phyloP scores from a whole-genome alignment of 169 alveolate genomes.

The Plasmodium gonderi region DNA sequence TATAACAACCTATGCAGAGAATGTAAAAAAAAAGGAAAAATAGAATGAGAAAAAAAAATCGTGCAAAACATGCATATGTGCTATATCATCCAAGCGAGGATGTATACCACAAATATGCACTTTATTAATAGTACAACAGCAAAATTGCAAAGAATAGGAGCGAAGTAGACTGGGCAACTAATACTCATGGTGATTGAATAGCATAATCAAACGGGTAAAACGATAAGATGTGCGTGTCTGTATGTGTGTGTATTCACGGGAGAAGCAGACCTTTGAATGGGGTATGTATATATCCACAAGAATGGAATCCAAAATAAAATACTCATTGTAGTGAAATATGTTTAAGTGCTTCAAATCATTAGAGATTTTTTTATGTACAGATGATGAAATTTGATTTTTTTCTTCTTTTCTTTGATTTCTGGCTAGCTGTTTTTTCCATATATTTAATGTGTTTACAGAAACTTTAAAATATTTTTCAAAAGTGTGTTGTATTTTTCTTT shows the following conservation, averaged over 20 bases:
- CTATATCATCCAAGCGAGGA: too few relatives aligned
- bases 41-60: too few relatives aligned
- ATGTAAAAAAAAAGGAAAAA: background rate
- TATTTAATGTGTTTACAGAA: constrained; percentile 28
- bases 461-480: constrained; percentile 62
- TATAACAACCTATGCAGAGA: constrained; percentile 10
- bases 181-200: too few relatives aligned
- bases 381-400: constrained; percentile 41
- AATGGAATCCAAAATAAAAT: constrained; percentile 47
- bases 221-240: background rate
- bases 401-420: constrained; percentile 70
- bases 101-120: too few relatives aligned
- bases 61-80: too few relatives aligned
- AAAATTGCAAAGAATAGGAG: background rate
- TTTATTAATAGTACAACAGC: too few relatives aligned
- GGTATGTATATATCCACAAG: constrained; percentile 57
- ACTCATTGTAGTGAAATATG: constrained; percentile 45
- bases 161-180: background rate
- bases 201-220: too few relatives aligned
- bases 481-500: constrained; percentile 44
- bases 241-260: background rate
- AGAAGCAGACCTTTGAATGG: background rate
- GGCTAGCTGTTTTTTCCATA: constrained; percentile 72
- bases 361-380: constrained; percentile 63
- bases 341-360: constrained; percentile 26